Base-by-base conservation (phyloP, 192 early-diverging fungal genomes). In the Phlyctochytrium bullatum region DNA sequence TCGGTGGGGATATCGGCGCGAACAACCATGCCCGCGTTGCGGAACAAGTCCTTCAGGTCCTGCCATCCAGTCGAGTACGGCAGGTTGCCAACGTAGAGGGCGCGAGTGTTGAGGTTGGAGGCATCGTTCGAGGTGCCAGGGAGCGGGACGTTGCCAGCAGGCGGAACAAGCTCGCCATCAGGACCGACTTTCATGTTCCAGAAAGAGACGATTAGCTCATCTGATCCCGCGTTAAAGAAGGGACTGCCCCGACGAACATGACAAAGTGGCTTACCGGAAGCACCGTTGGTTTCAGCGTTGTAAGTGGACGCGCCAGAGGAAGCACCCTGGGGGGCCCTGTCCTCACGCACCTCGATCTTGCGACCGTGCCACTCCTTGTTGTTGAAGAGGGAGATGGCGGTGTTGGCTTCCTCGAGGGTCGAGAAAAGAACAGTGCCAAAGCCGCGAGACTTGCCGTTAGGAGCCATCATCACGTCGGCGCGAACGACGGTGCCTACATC, bases 11-110 rank as follows among this genome's bases (percentile, higher is more conserved):
- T 86, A 69, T 90, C 90, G 6, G 87, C 84, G 4, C 90, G 78
- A 32, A 86, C 59, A 6, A 90, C 85, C 17, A 75, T 75, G 31
- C 90, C 91, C n/a, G 86, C 84, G 52, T 89, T 78, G 51, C 86
- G 73, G 76, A 92, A 90, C 17, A 81, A 31, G 66, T 81, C 79
- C 62, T 78, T 81, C 57, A 85, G 56, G 61, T 83, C 83, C 59
- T 85, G 83, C 78, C 78, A 81, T 34, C 67, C 76, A 32, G 68
- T 76, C 27, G 76, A 76, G 69, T 73, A 81, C 33, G 83, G 83
- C 40, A 85, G 70, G 69, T 85, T 85, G 36, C 83, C 83, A 12
- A 85, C 80, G 66, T 78, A 85, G 32, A 84, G 34, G 27, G 72
- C 69, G 52, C 68, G 66, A 3, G 62, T 36, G 63, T 77, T 71